Evolutionary conservation across 2,329 filamentous ascomycete species (phyloP), one percentile per base, ranked within the genome.

Genomic region (Trichophyton rubrum): DNA sequence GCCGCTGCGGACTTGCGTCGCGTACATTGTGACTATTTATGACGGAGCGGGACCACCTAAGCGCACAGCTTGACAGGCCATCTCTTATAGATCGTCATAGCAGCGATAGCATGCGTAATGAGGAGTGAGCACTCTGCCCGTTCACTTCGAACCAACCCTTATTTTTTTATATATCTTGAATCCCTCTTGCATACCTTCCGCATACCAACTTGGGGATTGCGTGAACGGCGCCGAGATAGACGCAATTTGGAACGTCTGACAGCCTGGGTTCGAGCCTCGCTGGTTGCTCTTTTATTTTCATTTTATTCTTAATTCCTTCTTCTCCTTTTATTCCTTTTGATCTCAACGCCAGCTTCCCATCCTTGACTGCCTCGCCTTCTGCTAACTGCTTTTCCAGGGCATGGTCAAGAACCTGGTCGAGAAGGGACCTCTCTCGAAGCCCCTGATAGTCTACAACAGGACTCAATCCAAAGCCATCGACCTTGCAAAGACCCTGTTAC

Each of bases 371-470:
- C 35, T 56, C 6, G 1, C 20, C 35, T 56, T 8, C n/a, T n/a
- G n/a, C 53, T 56, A 56, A 35, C 9, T 38, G n/a, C 59, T 27
- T 56, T 38, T 59, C 15, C 62, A 90, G 87, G 89, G 86, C 64
- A 95, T 95, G 88, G 83, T 80, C 74, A 87, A 86, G 73, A 96
- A 95, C 71, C 78, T 96, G 41, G 85, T 87, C 8, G 80, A 86
- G 68, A 96, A 95, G 71, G 89, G 84, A 33, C 77, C 82, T 35
- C 82, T 91, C 30, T 79, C 84, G 27, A 80, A 83, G 30, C 88
- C 90, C 0, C 76, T 96, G 13, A 80, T 91, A 61, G 73, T 96
- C 63, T 91, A 85, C 78, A 96, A 96, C 76, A 87, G 90, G 61
- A 91, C 88, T 9, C 76, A 75, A 60, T 77, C 85, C 66, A 83